Percentiles rank a stretch among this genome's conserved stretches.
Conservation (phyloP, 768 basidiomycete species). For the Holtermannia corniformis region DNA sequence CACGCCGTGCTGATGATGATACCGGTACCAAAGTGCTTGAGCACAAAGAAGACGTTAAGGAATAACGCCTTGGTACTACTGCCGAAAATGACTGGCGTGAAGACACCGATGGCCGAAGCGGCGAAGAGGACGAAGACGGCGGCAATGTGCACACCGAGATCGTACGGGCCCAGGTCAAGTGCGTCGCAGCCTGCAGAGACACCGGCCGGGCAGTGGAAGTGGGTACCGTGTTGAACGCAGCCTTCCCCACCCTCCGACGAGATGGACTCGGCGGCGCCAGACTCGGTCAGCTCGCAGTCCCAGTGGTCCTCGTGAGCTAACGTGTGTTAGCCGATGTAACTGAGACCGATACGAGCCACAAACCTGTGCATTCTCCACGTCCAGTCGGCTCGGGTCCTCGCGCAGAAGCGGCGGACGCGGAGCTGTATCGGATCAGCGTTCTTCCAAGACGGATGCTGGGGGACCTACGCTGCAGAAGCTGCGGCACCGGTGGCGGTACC, state of each 20-base stretch:
- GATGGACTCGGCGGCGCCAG: conserved; percentile 2
- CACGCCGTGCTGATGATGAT: conserved; percentile 40
- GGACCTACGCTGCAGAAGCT: background rate
- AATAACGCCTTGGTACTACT: conserved; percentile 11
- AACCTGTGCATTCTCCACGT: conserved; percentile 16
- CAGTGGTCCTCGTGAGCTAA: conserved; percentile 16
- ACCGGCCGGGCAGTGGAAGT: background rate
- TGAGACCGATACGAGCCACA: too few species aligned
- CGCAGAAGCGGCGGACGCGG: conserved; percentile 8
- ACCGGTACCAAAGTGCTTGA: conserved; percentile 38
- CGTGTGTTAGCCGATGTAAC: too few species aligned
- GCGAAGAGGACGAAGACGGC: conserved; percentile 31
- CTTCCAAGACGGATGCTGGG: background rate
- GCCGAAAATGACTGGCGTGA: conserved; percentile 27
- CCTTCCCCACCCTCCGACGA: background rate
- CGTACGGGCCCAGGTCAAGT: conserved; percentile 20
- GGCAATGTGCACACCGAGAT: conserved; percentile 29
- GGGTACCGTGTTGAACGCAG: background rate
- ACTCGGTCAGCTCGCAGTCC: conserved; percentile 22
- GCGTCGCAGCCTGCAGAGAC: conserved; percentile 9
- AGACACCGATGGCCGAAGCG: conserved; percentile 26
- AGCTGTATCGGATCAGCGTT: background rate
- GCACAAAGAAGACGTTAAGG: conserved; percentile 30
- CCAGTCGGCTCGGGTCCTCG: conserved; percentile 17
- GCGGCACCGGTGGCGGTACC: conserved; percentile 4